Evolutionary conservation across 495 filamentous ascomycete genomes (phyloP).

Genomic region (Sordaria brevicollis): DNA sequence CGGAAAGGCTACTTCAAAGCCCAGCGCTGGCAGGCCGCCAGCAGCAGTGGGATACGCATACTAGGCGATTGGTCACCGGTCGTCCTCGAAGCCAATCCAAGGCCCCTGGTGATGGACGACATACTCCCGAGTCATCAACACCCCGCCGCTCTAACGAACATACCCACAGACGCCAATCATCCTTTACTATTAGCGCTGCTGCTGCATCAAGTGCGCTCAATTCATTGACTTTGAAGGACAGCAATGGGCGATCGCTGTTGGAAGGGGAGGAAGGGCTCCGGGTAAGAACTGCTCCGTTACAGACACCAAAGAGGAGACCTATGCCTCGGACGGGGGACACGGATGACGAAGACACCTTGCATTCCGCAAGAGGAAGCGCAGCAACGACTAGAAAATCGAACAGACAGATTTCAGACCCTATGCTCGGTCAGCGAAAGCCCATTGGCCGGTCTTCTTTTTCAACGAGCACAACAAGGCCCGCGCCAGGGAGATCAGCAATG

Average conservation of each 20-base stretch:
- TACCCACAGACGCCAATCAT: slow-evolving; percentile 14
- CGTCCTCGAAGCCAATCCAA: slow-evolving; percentile 13
- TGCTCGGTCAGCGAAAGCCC: slow-evolving; percentile 6
- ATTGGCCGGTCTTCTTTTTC: slow-evolving; percentile 1
- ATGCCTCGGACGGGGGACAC: slow-evolving; percentile 2
- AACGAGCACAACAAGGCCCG: not conserved
- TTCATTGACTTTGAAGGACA: slow-evolving; percentile 21
- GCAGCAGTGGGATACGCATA: slow-evolving; percentile 34
- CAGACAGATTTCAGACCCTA: slow-evolving; percentile 10
- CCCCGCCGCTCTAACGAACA: slow-evolving; percentile 16
- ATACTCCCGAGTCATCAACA: slow-evolving; percentile 12
- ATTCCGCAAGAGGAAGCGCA: not conserved
- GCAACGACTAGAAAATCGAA: not conserved
- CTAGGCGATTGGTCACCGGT: slow-evolving; percentile 28
- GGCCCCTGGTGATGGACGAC: slow-evolving; percentile 8
- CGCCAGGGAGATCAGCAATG: slow-evolving; percentile 4
- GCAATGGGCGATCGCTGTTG: not conserved
- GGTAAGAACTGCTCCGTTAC: slow-evolving; percentile 6
- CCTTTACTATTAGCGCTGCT: slow-evolving; percentile 32
- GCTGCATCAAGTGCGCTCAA: slow-evolving; percentile 35
- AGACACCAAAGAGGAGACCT: slow-evolving; percentile 6
- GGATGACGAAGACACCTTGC: slow-evolving; percentile 1
- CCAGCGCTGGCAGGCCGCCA: slow-evolving; percentile 10
- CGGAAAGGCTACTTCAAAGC: slow-evolving; percentile 16
- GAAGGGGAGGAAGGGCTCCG: slow-evolving; percentile 5